These are phyloP conservation scores for Cladosporium sphaerospermum DNA, from an alignment of 2,329 filamentous ascomycete genomes.

Conservation along the genomic window DNA sequence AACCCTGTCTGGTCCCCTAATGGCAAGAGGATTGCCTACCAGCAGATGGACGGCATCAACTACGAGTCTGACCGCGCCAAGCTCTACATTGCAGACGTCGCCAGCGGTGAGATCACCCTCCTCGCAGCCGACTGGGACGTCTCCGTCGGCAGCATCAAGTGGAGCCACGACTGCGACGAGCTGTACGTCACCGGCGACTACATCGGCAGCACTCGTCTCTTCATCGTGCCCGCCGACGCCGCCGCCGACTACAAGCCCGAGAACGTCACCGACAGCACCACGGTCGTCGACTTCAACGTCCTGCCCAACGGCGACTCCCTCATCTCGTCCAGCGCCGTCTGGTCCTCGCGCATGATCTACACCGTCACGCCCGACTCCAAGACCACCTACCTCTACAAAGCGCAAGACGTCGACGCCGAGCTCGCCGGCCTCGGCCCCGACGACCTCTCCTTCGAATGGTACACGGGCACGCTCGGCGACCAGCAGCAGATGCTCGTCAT, in stretches of 20 bases:
- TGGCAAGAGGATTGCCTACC: constrained; percentile 19
- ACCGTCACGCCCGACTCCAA: constrained; percentile 14
- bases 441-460: constrained; percentile 19
- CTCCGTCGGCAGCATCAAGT: constrained; percentile 16
- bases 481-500: constrained; percentile 20
- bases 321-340: constrained; percentile 17
- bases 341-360: constrained; percentile 20
- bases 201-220: constrained; percentile 19
- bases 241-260: constrained; percentile 17
- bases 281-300: constrained; percentile 19
- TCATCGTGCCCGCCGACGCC: constrained; percentile 20
- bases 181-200: constrained; percentile 20
- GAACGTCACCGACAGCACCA: constrained; percentile 21
- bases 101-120: constrained; percentile 16
- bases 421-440: constrained; percentile 20
- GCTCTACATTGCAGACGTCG: constrained; percentile 20
- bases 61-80: constrained; percentile 22
- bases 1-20: constrained; percentile 19
- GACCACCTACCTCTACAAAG: constrained; percentile 20
- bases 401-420: constrained; percentile 20
- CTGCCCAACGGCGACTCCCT: constrained; percentile 19
- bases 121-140: constrained; percentile 21
- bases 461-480: constrained; percentile 23
- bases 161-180: constrained; percentile 15
- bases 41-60: constrained; percentile 20